A percentile compares a stretch with the other conserved stretches of the same genome.
phyloP scores from a whole-genome alignment of 2,329 filamentous ascomycete species.

The Aureobasidium namibiae region DNA sequence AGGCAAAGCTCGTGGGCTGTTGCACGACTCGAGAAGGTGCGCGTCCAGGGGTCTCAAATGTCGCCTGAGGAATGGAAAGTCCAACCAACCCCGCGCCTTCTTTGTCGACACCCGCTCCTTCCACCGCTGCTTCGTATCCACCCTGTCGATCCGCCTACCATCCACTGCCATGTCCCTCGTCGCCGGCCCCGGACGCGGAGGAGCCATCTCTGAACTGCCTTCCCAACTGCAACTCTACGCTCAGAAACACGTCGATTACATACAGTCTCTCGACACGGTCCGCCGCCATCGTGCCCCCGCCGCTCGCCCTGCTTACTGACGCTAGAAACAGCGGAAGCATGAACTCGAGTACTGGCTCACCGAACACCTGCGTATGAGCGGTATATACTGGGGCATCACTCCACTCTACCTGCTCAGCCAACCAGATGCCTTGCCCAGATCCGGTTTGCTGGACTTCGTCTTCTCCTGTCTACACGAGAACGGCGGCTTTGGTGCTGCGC shows the following conservation, averaged over 20 bases:
- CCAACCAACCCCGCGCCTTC: background rate
- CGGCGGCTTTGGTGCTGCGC: slow-evolving; percentile 89
- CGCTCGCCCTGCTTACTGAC: slow-evolving; percentile 14
- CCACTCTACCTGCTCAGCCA: slow-evolving; percentile 76
- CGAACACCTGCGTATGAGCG: slow-evolving; percentile 89
- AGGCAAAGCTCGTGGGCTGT: background rate
- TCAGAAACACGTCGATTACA: slow-evolving; percentile 77
- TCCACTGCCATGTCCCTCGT: slow-evolving; percentile 49
- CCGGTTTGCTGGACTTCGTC: slow-evolving; percentile 83
- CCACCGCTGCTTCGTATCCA: background rate
- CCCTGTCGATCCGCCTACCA: background rate
- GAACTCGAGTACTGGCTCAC: slow-evolving; percentile 97
- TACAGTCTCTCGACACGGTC: slow-evolving; percentile 83
- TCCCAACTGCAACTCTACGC: slow-evolving; percentile 45
- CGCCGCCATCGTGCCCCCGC: slow-evolving; percentile 27
- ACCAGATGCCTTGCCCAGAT: slow-evolving; percentile 71
- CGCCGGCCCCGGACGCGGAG: slow-evolving; percentile 50
- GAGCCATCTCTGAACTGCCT: slow-evolving; percentile 31
- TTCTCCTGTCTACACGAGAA: slow-evolving; percentile 83
- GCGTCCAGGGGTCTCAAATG: background rate
- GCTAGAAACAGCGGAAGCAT: slow-evolving; percentile 62
- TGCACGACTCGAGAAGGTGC: background rate
- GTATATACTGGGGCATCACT: slow-evolving; percentile 92
- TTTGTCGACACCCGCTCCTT: background rate
- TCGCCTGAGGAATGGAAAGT: background rate